Conservation (phyloP, 148 eudicot genomes). For the Chenopodium berlandieri region DNA sequence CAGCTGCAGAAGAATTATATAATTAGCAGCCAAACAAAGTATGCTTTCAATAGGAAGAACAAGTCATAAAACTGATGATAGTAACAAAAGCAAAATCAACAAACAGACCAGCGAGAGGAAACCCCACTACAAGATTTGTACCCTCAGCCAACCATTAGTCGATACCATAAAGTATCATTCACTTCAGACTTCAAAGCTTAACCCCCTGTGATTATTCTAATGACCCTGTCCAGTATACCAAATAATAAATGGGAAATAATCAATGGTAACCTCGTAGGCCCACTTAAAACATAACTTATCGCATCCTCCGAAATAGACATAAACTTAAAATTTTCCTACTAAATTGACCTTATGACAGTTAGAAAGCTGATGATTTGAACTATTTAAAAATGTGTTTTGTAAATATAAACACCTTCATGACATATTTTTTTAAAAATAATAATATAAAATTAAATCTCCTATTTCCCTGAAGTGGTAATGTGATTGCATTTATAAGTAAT, state of each 20-base stretch:
- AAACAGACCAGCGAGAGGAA: constrained; percentile 2
- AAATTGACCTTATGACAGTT: too few relatives aligned
- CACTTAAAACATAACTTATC: too few relatives aligned
- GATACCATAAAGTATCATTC: background rate
- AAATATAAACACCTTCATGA: too few relatives aligned
- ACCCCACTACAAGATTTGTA: background rate
- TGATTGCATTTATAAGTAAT: too few relatives aligned
- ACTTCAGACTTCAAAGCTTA: background rate
- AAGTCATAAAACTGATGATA: background rate
- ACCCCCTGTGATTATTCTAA: background rate
- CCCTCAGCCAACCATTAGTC: background rate
- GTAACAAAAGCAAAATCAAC: background rate
- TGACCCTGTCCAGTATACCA: background rate
- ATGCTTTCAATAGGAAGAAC: background rate
- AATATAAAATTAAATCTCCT: background rate
- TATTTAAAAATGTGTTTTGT: too few relatives aligned
- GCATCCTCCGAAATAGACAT: too few relatives aligned
- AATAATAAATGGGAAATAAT: background rate
- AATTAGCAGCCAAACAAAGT: constrained; percentile 16
- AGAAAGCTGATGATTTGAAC: too few relatives aligned
- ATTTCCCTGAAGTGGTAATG: too few relatives aligned
- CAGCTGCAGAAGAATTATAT: constrained; percentile 57
- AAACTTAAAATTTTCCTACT: too few relatives aligned
- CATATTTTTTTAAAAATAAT: too few relatives aligned
- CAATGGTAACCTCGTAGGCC: too few relatives aligned